Conservation (phyloP, 768 basidiomycete genomes). For the Russula dissimulans region DNA sequence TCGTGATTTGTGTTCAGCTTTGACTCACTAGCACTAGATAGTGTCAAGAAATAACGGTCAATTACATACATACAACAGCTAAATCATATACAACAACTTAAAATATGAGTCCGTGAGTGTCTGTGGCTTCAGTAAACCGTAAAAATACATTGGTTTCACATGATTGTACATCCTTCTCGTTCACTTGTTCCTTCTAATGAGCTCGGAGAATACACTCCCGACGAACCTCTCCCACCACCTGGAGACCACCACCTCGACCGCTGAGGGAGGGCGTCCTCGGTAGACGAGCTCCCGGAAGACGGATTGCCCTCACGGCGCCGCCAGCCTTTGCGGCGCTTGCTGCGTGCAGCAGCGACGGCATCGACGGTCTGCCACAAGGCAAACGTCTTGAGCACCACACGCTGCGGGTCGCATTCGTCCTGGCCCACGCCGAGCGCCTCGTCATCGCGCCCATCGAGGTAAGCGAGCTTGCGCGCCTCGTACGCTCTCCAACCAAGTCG, state of each 20-base stretch:
- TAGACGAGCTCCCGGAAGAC: constrained; percentile 27
- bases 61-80: constrained; percentile 19
- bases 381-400: constrained; percentile 76
- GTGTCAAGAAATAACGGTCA: background rate
- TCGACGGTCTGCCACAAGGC: constrained; percentile 84
- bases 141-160: constrained; percentile 36
- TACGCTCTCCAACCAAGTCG: constrained; percentile 67
- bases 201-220: constrained; percentile 44
- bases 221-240: constrained; percentile 38
- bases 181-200: constrained; percentile 31
- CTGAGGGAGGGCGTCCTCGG: constrained; percentile 21
- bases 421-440: constrained; percentile 61
- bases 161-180: constrained; percentile 58
- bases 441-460: constrained; percentile 61
- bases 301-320: constrained; percentile 36
- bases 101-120: background rate
- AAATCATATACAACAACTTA: constrained; percentile 22
- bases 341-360: constrained; percentile 54
- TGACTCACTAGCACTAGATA: background rate
- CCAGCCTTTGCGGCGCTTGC: constrained; percentile 49
- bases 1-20: constrained; percentile 1
- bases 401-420: constrained; percentile 68
- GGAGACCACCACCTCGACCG: constrained; percentile 45
- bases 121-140: background rate
- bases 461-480: constrained; percentile 59